Evolutionary conservation across 352 stramenopile genomes (phyloP).

Genomic region (Thraustochytrium striatum): DNA sequence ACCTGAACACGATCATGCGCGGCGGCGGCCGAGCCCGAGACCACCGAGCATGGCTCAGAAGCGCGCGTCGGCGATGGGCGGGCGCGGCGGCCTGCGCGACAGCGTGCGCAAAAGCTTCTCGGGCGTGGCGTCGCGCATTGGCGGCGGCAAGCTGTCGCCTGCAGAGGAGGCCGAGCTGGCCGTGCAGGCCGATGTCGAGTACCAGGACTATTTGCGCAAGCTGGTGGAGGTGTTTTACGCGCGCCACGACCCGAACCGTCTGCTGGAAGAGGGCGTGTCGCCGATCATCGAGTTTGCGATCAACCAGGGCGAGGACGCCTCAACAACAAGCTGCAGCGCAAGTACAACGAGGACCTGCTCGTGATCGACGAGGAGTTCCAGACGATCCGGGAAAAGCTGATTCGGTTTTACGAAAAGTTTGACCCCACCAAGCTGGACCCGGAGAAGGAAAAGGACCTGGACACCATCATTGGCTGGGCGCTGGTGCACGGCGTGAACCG

Average conservation of each 20-base stretch:
- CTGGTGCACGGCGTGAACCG: conserved; percentile 35
- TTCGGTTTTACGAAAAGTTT: conserved; percentile 37
- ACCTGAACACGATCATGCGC: conserved; percentile 48
- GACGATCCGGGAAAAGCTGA: conserved; percentile 13
- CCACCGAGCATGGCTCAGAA: not conserved
- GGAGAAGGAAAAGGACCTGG: conserved; percentile 39
- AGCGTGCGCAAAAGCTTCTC: conserved; percentile 5
- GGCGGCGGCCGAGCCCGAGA: not conserved
- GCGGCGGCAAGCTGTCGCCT: not conserved
- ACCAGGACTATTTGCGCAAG: conserved; percentile 34
- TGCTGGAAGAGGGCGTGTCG: conserved; percentile 38
- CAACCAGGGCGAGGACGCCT: conserved; percentile 1
- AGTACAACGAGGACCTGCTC: conserved; percentile 34
- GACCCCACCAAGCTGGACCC: conserved; percentile 43
- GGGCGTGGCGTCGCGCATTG: not conserved
- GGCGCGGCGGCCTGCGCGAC: not conserved
- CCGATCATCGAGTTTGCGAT: conserved; percentile 41
- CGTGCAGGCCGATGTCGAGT: conserved; percentile 27
- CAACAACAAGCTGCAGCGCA: conserved; percentile 7
- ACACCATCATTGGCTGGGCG: conserved; percentile 37
- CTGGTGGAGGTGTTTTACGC: conserved; percentile 49
- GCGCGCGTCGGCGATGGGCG: not conserved
- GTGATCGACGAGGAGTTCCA: conserved; percentile 44
- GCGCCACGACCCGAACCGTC: conserved; percentile 40
- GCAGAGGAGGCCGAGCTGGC: conserved; percentile 18